Evolutionary conservation across 73 alveolate species (phyloP), one percentile per base, ranked within the genome.

Genomic region (Urostyla sp.): DNA sequence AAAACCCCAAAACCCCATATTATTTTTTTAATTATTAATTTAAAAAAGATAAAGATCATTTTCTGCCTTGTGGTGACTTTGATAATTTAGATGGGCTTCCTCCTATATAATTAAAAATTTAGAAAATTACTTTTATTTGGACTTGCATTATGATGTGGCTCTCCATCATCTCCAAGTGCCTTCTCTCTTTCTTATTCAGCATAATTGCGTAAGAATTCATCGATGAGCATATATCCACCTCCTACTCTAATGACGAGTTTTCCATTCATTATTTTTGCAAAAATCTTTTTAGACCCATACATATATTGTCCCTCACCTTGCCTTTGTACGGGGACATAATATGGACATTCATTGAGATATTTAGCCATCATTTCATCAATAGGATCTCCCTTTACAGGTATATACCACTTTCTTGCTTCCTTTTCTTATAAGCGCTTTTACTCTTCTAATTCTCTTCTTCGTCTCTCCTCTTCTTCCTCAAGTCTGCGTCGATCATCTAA

Each of bases 201-300:
- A 72, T 81, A 87, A 34, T 78, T 72, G 67, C 49, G 58, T 15
- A 87, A 37, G 89, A 87, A 87, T 43, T 87, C 89, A 24, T 87
- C 95, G 50, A 82, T 73, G n/a, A 87, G 75, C 95, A 87, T 87
- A 51, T 87, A 87, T 1, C 95, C 95, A 24, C 95, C 95, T 26
- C 95, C 95, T 23, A 87, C 95, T 60, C 95, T 67, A 52, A 87
- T 81, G 60, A 87, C 86, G 4, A 84, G 75, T 31, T 46, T 80
- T 30, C 95, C 95, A 50, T 87, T 87, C 90, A 69, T 56, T n/a
- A 87, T 69, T 53, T 86, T 87, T 4, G 90, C 87, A 45, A 43
- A 80, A 77, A 87, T 67, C 59, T 80, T 87, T 72, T 73, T 87
- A 24, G 75, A 36, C 11, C 91, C 95, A 52, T 58, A 81, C 67